Conservation (phyloP, 164 flowering plant genomes). For the Cinnamomum chago region DNA sequence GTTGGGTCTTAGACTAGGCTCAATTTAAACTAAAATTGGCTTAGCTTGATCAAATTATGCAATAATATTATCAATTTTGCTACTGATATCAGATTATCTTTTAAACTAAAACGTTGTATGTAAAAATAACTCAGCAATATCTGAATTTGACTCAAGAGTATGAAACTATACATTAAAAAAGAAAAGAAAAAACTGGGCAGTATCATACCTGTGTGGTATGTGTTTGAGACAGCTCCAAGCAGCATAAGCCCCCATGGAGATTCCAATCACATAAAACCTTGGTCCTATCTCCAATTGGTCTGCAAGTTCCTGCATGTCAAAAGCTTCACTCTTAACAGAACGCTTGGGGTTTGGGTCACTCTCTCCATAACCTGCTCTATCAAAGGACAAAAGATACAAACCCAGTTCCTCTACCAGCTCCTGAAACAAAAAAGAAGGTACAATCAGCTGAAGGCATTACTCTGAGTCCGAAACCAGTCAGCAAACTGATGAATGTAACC, state of each 20-base stretch:
- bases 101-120: too few relatives aligned
- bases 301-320: conserved; percentile 58
- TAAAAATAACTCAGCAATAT: too few relatives aligned
- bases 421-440: conserved; percentile 19
- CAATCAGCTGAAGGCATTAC: neutral
- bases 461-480: too few relatives aligned
- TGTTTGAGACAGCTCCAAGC: conserved; percentile 34
- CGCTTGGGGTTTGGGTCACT: conserved; percentile 38
- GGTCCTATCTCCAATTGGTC: conserved; percentile 49
- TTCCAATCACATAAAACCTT: conserved; percentile 49
- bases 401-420: conserved; percentile 47
- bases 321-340: conserved; percentile 53
- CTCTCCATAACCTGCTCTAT: conserved; percentile 34
- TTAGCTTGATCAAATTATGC: neutral
- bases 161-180: too few relatives aligned
- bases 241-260: conserved; percentile 47
- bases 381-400: conserved; percentile 39
- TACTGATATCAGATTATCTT: too few relatives aligned
- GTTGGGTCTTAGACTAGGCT: neutral
- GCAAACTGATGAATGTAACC: neutral
- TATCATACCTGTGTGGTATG: conserved; percentile 36
- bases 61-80: too few relatives aligned
- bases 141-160: too few relatives aligned
- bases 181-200: neutral
- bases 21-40: neutral